Base-by-base conservation (phyloP, 441 rosid species). In the Syzygium malaccense region DNA sequence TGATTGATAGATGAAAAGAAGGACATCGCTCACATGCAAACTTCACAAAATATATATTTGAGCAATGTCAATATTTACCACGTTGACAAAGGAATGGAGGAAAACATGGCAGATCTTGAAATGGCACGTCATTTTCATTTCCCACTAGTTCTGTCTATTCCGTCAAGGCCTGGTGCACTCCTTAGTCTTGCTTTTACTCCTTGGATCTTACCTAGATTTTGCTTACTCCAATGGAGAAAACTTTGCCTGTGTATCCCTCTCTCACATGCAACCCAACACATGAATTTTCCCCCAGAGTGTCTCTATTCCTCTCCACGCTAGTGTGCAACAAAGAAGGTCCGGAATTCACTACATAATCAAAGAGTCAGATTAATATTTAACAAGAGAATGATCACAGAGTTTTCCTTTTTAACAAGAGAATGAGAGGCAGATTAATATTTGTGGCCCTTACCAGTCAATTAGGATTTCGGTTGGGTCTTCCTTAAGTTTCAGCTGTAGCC, bases 261-360 rank as follows among this genome's bases (percentile, higher is more conserved):
- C 86, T 87, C 96, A 94, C 95, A 94, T 94, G 96, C 95, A 90
- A 88, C 93, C 93, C 95, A 94, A 94, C 91, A 87, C 89, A 60
- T 62, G n/a, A 62, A 62, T 55, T 84, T 88, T 71, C 57, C 86
- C 83, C 75, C 85, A 90, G 90, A 83, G 89, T 88, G 89, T 86
- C 87, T 86, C 58, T 33, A 57, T 49, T 62, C 33, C 55, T 55
- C 68, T 80, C 68, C 68, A 66, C 79, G 54, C 86, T 66, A 88
- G 87, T 49, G 88, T 92, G 88, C 91, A 86, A 53, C 88, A 80
- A 57, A 45, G 56, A 85, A 45, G 54, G 37, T 80, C 68, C 75
- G 88, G 89, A 51, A 58, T 56, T 79, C 85, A 37, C 33, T 58
- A 88, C 57, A 26, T 86, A 83, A 68, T 60, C 87, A 86, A 86